Percentiles rank a stretch among this genome's conserved stretches.
These are phyloP conservation scores for Quillaja saponaria DNA, from an alignment of 306 rosid genomes.

Conservation along the genomic window DNA sequence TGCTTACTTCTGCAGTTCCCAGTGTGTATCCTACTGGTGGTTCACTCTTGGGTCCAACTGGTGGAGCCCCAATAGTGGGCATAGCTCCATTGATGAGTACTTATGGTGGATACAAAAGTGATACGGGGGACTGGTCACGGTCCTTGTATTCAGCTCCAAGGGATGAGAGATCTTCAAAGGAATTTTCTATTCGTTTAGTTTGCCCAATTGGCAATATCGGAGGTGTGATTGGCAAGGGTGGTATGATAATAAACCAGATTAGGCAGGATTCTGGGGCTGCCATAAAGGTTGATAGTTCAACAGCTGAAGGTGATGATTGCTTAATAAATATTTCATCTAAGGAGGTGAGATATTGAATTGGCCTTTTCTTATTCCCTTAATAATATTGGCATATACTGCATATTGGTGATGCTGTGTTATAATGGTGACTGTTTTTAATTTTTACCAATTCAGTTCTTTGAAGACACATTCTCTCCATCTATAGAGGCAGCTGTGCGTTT, in stretches of 20 bases:
- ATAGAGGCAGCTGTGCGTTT: conserved; percentile 92
- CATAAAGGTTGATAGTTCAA: conserved; percentile 92
- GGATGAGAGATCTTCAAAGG: conserved; percentile 79
- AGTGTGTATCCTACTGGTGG: conserved; percentile 58
- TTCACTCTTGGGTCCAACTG: conserved; percentile 68
- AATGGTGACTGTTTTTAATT: conserved; percentile 24
- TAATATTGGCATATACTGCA: conserved; percentile 7
- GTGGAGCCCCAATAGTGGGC: conserved; percentile 80
- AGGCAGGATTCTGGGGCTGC: conserved; percentile 93
- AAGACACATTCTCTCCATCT: conserved; percentile 75
- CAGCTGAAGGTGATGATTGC: conserved; percentile 84
- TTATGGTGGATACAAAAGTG: conserved; percentile 89
- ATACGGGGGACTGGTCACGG: conserved; percentile 84
- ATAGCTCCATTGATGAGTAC: conserved; percentile 76
- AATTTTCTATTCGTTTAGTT: conserved; percentile 77
- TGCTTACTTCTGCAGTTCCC: conserved; percentile 70
- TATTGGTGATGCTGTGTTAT: conserved; percentile 8
- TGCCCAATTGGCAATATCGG: conserved; percentile 92
- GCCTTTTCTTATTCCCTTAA: conserved; percentile 8
- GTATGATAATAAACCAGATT: conserved; percentile 84
- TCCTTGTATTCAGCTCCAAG: conserved; percentile 91
- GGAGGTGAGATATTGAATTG: conserved; percentile 59
- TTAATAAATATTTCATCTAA: conserved; percentile 76
- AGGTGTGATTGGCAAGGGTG: conserved; percentile 99
- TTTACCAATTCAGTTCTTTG: conserved; percentile 67